These are phyloP conservation scores for Malbranchea zuffiana DNA, from an alignment of 2,329 filamentous ascomycete species.

Conservation along the genomic window DNA sequence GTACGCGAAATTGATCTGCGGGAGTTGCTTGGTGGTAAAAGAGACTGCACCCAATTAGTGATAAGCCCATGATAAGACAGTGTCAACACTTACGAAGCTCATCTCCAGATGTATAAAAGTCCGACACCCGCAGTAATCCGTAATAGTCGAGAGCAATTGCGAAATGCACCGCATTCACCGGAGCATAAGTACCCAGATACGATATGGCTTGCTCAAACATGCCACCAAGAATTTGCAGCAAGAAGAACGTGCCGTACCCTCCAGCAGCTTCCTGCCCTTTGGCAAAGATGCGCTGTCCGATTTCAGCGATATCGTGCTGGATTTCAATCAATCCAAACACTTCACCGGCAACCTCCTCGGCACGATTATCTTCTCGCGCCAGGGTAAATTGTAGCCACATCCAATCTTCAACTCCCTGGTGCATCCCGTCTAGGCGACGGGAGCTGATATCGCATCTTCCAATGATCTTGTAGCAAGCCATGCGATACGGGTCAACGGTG, in stretches of 20 bases:
- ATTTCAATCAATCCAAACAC: constrained; percentile 56
- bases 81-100: constrained; percentile 45
- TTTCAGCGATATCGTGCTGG: constrained; percentile 70
- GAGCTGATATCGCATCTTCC: constrained; percentile 58
- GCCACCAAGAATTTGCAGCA: constrained; percentile 78
- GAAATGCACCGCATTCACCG: constrained; percentile 90
- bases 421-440: constrained; percentile 47
- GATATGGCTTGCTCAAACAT: constrained; percentile 90
- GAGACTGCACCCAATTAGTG: constrained; percentile 35
- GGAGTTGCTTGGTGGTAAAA: constrained; percentile 41
- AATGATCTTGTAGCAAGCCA: constrained; percentile 96
- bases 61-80: background rate
- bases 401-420: constrained; percentile 54
- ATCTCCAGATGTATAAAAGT: constrained; percentile 62
- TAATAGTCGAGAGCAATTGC: constrained; percentile 82
- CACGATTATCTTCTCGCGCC: constrained; percentile 50
- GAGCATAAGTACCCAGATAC: constrained; percentile 83
- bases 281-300: constrained; percentile 82
- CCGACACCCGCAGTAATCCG: constrained; percentile 74
- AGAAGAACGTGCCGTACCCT: constrained; percentile 83
- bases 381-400: constrained; percentile 56
- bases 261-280: constrained; percentile 68
- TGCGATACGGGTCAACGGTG: constrained; percentile 84
- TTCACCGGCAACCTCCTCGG: constrained; percentile 52
- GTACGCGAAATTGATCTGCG: constrained; percentile 88